Base-by-base conservation (phyloP, 75 land plant genomes). In the Gnetum montanum region DNA sequence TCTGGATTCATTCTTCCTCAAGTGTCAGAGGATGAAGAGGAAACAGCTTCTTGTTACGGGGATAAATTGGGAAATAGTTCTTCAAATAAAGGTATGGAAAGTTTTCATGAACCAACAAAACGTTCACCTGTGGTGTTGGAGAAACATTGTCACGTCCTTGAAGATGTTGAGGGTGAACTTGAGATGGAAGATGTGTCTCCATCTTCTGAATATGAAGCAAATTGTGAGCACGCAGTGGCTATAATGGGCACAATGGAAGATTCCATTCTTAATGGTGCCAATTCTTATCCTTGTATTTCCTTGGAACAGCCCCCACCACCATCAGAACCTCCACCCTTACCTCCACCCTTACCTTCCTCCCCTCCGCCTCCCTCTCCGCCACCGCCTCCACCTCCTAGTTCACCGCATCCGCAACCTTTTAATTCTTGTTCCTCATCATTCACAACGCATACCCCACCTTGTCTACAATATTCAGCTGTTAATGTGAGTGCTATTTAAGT, bases 131-230 rank as follows among this genome's bases (percentile, higher is more conserved):
- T 12, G 20, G 7, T 50, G 45, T 35, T 27, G 29, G 83, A 80
- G 29, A 85, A 69, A 67, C 82, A 71, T 69, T 61, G 70, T 7
- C 89, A 82, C 70, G 69, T 94, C 5, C 69, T 94, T 54, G 96
- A 85, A 65, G 96, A 85, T 70, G 91, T 94, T 27, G 98, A 94
- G 59, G 90, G 91, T 40, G 98, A 94, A 56, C 85, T 94, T 46
- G 98, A 94, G 65, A 94, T 92, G 97, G 98, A 94, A 59, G 98
- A 94, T 75, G 88, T 83, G 25, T 82, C 87, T 12, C 98, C 98
- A 26, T 37, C 74, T 38, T 66, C 65, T 43, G 94, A 82, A 40
- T 25, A 34, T 16, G 78, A 62, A 58, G 54, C 50, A 35, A 64
- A 24, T 54, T 58, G 78, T 49, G 36, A 41, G 59, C 53, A 29